phyloP scores from a whole-genome alignment of 768 basidiomycete species.

The Kwoniella newhampshirensis region DNA sequence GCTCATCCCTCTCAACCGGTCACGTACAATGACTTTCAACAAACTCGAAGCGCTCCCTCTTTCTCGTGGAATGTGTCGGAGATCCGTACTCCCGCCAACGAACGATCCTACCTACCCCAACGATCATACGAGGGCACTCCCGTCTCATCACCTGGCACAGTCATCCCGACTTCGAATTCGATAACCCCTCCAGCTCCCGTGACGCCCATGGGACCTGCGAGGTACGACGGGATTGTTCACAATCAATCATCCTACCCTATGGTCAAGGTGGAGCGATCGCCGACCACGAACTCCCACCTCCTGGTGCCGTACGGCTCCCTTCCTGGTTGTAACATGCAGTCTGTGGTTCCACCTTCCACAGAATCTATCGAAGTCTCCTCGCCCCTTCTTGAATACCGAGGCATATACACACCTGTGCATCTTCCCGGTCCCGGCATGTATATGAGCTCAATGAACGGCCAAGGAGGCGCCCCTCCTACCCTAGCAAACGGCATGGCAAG shows the following conservation, averaged over 20 bases:
- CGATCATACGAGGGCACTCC: slow-evolving; percentile 5
- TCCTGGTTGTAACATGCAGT: too few relatives aligned
- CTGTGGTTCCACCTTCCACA: background rate
- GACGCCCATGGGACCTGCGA: slow-evolving; percentile 5
- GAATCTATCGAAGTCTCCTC: background rate
- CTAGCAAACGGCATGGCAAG: slow-evolving; percentile 10
- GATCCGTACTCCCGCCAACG: background rate
- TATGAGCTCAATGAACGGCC: slow-evolving; percentile 12
- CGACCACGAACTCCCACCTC: too few relatives aligned
- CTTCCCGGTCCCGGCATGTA: slow-evolving; percentile 15
- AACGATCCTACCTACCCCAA: background rate
- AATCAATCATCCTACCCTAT: slow-evolving; percentile 1
- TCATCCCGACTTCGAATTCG: background rate
- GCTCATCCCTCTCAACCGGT: background rate
- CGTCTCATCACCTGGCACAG: background rate
- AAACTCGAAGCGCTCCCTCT: background rate
- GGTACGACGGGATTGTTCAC: background rate
- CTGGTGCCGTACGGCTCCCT: too few relatives aligned
- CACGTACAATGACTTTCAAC: background rate
- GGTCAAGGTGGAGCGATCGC: slow-evolving; percentile 13
- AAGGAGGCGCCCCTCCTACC: slow-evolving; percentile 6
- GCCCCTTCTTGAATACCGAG: slow-evolving; percentile 8
- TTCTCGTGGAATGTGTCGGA: slow-evolving; percentile 20
- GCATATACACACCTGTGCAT: slow-evolving; percentile 5
- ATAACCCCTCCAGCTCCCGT: slow-evolving; percentile 7